These are phyloP conservation scores for Thyridium curvatum DNA, from an alignment of 2,329 filamentous ascomycete genomes.

Conservation along the genomic window DNA sequence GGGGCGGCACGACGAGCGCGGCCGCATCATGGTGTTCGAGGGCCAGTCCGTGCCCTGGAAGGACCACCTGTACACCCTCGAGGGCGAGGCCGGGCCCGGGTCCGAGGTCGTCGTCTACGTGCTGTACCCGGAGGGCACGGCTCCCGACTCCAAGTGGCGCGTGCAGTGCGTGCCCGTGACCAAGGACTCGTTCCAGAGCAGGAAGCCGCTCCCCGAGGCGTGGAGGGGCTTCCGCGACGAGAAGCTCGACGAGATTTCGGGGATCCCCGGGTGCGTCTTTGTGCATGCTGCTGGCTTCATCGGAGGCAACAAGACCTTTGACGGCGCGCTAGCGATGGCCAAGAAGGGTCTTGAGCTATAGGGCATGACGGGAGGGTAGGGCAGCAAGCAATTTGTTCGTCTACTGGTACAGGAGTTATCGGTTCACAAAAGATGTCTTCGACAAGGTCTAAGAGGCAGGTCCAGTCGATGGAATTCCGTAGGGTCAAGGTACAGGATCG, in stretches of 20 bases:
- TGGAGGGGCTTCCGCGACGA: conserved; percentile 91
- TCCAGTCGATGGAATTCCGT: no score
- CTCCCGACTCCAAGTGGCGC: conserved; percentile 78
- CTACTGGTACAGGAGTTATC: neutral
- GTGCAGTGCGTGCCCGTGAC: conserved; percentile 85
- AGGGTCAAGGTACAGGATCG: no score
- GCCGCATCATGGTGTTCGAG: conserved; percentile 76
- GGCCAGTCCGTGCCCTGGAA: conserved; percentile 84
- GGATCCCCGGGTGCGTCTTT: conserved; percentile 74
- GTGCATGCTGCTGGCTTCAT: conserved; percentile 95
- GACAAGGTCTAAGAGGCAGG: no score
- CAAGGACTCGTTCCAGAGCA: conserved; percentile 83
- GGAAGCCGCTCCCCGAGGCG: conserved; percentile 81
- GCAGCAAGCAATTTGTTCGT: neutral
- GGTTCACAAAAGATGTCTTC: neutral
- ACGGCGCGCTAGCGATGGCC: conserved; percentile 83
- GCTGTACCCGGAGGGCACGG: conserved; percentile 78
- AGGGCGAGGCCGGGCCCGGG: conserved; percentile 42
- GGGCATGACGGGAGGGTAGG: neutral
- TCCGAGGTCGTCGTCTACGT: conserved; percentile 71
- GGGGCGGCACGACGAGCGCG: conserved; percentile 51
- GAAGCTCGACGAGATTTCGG: conserved; percentile 67
- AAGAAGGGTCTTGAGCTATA: conserved; percentile 57
- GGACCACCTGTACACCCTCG: conserved; percentile 87
- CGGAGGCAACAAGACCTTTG: conserved; percentile 86